Base-by-base conservation (phyloP, 2,329 filamentous ascomycete genomes). In the Penicillium vulpinum region DNA sequence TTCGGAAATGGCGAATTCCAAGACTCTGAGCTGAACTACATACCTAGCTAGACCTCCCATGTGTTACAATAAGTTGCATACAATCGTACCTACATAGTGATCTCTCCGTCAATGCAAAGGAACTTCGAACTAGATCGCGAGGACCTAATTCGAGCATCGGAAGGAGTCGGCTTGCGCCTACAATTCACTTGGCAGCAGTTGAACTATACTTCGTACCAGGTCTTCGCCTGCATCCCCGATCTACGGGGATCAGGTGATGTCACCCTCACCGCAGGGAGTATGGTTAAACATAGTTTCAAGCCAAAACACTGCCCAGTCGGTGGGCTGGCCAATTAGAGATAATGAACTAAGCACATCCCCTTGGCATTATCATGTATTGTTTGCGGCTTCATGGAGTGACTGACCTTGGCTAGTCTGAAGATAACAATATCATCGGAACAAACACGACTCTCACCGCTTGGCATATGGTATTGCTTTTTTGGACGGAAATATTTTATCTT, bases 381-480 rank as follows among this genome's bases (percentile, higher is more conserved):
- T 11, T 26, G 40, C 16, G 18, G 5, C 33, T 33, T 22, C 18
- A 26, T 16, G 7, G 15, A 13, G 9, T 26, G 28, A 22, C 26
- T 46, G 26, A 39, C 26, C 16, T 46, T 45, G 47, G 33, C 26
- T 43, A n/a, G 47, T 13, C 33, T 36, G 31, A 51, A 43, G 38
- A 21, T 18, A 43, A 11, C 45, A 41, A 26, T 15, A 45, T 8
- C 31, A 28, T n/a, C 26, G 35, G 21, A 24, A 51, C 16, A 2
- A 29, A 35, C 36, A 49, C 29, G 9, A 44, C 26, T 50, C 31
- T 51, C 38, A 9, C 15, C 5, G 15, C 49, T 56, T 51, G 54
- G 48, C 54, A 13, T 43, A 4, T 45, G 18, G 24, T 28, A 28
- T 52, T 56, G 53, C 47, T 52, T 56, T 52, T 52, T 40, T 11